Conservation (phyloP, 2,329 filamentous ascomycete genomes). For the Fusarium denticulatum region DNA sequence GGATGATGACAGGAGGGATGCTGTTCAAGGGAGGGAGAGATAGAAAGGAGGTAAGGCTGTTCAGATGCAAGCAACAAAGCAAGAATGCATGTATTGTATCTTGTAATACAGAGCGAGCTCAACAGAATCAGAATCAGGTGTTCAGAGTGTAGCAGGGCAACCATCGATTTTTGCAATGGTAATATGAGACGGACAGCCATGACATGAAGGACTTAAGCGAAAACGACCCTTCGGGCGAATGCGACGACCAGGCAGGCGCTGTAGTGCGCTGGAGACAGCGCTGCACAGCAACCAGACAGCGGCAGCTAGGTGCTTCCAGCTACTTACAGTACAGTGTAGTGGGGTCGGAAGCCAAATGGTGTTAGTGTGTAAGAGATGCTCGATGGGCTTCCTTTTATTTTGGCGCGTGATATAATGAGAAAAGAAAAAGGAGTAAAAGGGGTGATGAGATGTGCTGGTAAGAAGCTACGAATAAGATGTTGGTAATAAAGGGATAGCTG, state of each 20-base stretch:
- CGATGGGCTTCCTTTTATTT: conserved; percentile 2
- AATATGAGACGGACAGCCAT: not conserved
- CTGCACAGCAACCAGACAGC: conserved; percentile 24
- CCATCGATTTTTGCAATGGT: conserved; percentile 23
- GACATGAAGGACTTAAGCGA: conserved; percentile 18
- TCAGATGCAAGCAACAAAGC: not conserved
- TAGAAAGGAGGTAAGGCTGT: not conserved
- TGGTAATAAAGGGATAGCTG: conserved; percentile 1
- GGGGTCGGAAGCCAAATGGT: conserved; percentile 22
- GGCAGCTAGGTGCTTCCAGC: not conserved
- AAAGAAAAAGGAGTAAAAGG: conserved; percentile 11
- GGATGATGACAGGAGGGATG: conserved; percentile 11
- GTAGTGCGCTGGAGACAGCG: conserved; percentile 13
- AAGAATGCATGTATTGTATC: conserved; percentile 6
- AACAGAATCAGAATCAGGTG: conserved; percentile 11
- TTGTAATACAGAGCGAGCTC: not conserved
- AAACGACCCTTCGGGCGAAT: conserved; percentile 17
- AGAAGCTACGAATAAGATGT: conserved; percentile 13
- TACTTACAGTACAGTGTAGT: conserved; percentile 27
- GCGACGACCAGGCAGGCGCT: not conserved
- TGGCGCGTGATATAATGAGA: conserved; percentile 22
- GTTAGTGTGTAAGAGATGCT: conserved; percentile 13
- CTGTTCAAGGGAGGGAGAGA: conserved; percentile 14
- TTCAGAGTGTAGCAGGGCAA: conserved; percentile 10
- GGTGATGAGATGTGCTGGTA: conserved; percentile 4